A percentile compares a stretch with the other conserved stretches of the same genome.
These are phyloP conservation scores for Penicillium sp. DNA, from an alignment of 2,329 filamentous ascomycete genomes.

Conservation along the genomic window DNA sequence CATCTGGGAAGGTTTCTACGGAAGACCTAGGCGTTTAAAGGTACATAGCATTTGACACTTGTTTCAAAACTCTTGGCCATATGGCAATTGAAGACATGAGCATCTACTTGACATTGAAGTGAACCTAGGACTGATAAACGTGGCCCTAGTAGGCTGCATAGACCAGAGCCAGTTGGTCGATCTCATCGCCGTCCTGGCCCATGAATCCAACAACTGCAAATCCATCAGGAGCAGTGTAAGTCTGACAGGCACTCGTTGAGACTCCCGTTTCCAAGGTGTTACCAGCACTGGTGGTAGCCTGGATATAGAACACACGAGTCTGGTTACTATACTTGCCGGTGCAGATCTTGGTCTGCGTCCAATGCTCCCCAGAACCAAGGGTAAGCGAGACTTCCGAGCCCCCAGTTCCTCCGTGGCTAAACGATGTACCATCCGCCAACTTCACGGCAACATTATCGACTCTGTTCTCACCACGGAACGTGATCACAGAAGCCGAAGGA, in stretches of 20 bases:
- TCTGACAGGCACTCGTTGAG: constrained; percentile 51
- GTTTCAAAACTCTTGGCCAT: constrained; percentile 18
- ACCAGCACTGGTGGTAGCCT: constrained; percentile 55
- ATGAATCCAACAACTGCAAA: constrained; percentile 58
- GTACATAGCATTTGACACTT: constrained; percentile 15
- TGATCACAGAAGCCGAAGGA: constrained; percentile 33
- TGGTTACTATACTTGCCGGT: constrained; percentile 48
- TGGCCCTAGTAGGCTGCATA: constrained; percentile 19
- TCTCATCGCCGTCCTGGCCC: constrained; percentile 56
- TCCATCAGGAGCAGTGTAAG: constrained; percentile 50
- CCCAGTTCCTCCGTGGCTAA: constrained; percentile 58
- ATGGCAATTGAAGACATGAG: constrained; percentile 3
- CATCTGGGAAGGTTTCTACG: constrained; percentile 15
- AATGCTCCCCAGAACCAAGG: constrained; percentile 52
- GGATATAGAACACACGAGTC: constrained; percentile 60
- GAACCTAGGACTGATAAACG: too few species aligned
- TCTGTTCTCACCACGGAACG: constrained; percentile 52
- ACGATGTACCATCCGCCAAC: constrained; percentile 51
- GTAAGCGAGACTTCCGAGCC: constrained; percentile 48
- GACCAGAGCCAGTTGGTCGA: constrained; percentile 55
- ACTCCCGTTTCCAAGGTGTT: constrained; percentile 50
- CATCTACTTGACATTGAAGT: too few species aligned
- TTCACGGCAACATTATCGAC: constrained; percentile 55
- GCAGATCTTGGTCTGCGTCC: constrained; percentile 54
- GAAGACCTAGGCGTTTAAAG: constrained; percentile 22